Base-by-base conservation (phyloP, 257 asterid species). In the Coffea canephora region DNA sequence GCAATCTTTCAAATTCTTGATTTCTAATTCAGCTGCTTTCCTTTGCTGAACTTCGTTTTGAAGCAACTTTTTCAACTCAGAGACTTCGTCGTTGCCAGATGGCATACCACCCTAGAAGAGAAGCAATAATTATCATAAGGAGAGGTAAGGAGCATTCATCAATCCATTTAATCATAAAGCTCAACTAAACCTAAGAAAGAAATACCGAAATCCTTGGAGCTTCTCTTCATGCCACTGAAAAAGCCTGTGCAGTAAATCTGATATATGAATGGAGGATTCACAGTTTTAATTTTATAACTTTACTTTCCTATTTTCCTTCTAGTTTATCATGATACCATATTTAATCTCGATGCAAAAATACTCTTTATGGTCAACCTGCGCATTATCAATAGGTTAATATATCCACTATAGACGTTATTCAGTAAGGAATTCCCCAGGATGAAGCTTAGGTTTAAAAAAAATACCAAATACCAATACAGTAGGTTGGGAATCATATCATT, bases 21-120 rank as follows among this genome's bases (percentile, higher is more conserved):
- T 87, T 89, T 96, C 98, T 59, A 89, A 97, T 88, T 96, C 98
- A 79, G 98, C 98, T 41, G 94, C 90, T 91, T 89, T 92, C 69
- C 95, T 86, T 71, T 78, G 87, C 77, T 81, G 82, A 82, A 84
- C 81, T 92, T 94, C 99, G 79, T 91, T 89, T 84, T 90, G 92
- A 84, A 94, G 97, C 87, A 87, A 69, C 81, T 52, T 86, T 88
- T 93, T 91, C 59, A 94, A 87, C 86, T 91, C 95, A 25, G 84
- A 74, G 48, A 87, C 89, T 83, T 92, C 98, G 45, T 91, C 89
- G 73, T 61, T 82, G 82, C 84, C 82, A 80, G 88, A 77, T 79
- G 83, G 89, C 77, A 69, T 69, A 74, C 82, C 85, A 65, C 78
- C 81, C 97, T 91, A 86, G 87, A 78, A 84, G 16, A 69, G 71